Percentiles rank a stretch among this genome's conserved stretches.
These are phyloP conservation scores for Corymbia citriodora DNA, from an alignment of 441 rosid species.

Conservation along the genomic window DNA sequence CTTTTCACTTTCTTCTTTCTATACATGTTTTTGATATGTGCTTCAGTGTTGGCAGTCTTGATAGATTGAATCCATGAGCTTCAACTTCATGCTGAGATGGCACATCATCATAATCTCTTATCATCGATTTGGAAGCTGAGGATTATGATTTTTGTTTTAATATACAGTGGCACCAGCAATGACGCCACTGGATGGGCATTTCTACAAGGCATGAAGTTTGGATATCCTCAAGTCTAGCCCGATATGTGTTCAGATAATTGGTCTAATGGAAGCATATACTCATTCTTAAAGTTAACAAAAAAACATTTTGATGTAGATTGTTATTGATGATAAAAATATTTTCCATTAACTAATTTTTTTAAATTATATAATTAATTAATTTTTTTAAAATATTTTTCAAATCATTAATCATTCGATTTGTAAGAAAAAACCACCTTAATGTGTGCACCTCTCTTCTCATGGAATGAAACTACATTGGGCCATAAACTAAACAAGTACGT, in stretches of 20 bases:
- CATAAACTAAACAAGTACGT: no score
- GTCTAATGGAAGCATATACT: background rate
- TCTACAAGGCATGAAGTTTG: background rate
- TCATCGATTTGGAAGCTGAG: background rate
- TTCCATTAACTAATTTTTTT: no score
- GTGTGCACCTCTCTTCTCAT: no score
- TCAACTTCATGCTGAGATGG: background rate
- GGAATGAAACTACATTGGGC: no score
- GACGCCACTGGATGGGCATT: background rate
- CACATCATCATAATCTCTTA: background rate
- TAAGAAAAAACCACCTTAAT: no score
- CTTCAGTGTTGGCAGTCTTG: rapidly evolving
- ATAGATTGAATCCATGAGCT: background rate
- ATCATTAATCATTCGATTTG: no score
- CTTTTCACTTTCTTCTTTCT: no score
- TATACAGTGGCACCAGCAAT: background rate
- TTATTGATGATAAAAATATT: no score
- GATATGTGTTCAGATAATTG: background rate
- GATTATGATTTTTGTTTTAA: background rate
- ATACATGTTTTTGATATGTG: background rate
- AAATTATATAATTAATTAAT: no score
- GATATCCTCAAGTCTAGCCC: background rate
- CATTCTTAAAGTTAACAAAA: background rate
- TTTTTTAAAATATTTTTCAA: no score
- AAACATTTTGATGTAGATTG: no score